Percentiles rank a stretch among this genome's conserved stretches.
These are phyloP conservation scores for Exophiala viscosa DNA, from an alignment of 2,329 filamentous ascomycete species.

Conservation along the genomic window DNA sequence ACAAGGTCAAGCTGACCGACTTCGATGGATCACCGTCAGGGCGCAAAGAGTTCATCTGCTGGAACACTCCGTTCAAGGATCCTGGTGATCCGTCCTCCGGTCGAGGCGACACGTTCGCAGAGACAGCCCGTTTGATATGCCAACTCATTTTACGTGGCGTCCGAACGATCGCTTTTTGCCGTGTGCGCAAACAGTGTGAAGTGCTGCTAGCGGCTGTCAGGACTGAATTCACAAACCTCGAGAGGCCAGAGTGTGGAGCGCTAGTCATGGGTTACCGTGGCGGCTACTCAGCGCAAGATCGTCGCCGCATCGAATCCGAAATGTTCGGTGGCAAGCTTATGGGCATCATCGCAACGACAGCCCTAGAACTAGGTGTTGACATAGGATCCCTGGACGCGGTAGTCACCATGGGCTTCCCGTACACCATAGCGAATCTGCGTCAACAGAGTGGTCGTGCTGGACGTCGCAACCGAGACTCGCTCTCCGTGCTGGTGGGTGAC, in stretches of 20 bases:
- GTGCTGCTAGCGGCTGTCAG: slow-evolving; percentile 75
- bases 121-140: slow-evolving; percentile 87
- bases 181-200: slow-evolving; percentile 84
- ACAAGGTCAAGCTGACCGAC: slow-evolving; percentile 75
- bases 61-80: slow-evolving; percentile 95
- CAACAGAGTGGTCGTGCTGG: slow-evolving; percentile 94
- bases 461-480: slow-evolving; percentile 84
- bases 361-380: slow-evolving; percentile 89
- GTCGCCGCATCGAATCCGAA: slow-evolving; percentile 81
- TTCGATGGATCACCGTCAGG: slow-evolving; percentile 91
- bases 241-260: slow-evolving; percentile 68
- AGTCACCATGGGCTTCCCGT: slow-evolving; percentile 89
- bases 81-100: slow-evolving; percentile 82
- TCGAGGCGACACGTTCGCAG: slow-evolving; percentile 73
- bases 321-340: slow-evolving; percentile 96
- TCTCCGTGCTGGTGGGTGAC: slow-evolving; percentile 86
- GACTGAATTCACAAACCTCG: slow-evolving; percentile 68
- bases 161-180: slow-evolving; percentile 87
- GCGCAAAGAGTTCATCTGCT: slow-evolving; percentile 91
- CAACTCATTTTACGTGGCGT: slow-evolving; percentile 84
- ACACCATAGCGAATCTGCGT: slow-evolving; percentile 87
- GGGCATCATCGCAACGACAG: slow-evolving; percentile 89
- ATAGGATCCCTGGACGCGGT: slow-evolving; percentile 94
- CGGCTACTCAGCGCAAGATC: slow-evolving; percentile 88
- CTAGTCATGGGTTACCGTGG: slow-evolving; percentile 94